phyloP scores from a whole-genome alignment of 1,284 basidiomycete species.

The Volvariella surrecta region DNA sequence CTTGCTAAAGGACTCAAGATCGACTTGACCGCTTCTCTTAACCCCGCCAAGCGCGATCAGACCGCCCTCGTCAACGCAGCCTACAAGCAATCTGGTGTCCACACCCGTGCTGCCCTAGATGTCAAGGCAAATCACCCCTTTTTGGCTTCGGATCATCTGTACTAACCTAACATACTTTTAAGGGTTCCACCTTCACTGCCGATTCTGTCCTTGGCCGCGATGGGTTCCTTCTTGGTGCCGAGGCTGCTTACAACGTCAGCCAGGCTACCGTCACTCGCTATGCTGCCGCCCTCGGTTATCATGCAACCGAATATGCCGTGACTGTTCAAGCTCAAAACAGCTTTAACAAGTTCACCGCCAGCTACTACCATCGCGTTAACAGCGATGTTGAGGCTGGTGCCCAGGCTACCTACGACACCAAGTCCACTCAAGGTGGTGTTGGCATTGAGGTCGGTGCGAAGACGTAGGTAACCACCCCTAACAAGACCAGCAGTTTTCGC shows the following conservation, averaged over 20 bases:
- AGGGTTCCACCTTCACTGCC: conserved; percentile 96
- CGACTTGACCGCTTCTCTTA: conserved; percentile 80
- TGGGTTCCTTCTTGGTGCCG: conserved; percentile 95
- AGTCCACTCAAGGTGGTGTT: conserved; percentile 83
- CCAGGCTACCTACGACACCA: conserved; percentile 95
- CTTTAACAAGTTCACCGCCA: conserved; percentile 89
- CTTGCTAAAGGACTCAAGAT: conserved; percentile 97
- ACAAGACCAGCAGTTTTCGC: background rate
- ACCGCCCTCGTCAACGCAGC: conserved; percentile 74
- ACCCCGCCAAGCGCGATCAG: conserved; percentile 83
- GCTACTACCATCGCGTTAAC: conserved; percentile 98
- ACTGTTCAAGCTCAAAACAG: conserved; percentile 95
- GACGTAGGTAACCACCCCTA: conserved; percentile 55
- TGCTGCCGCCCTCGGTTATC: conserved; percentile 89
- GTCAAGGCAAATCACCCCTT: conserved; percentile 64
- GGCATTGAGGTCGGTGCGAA: conserved; percentile 95
- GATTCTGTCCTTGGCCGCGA: conserved; percentile 95
- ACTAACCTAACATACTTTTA: background rate
- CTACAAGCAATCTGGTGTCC: conserved; percentile 96
- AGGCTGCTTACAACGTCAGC: conserved; percentile 95
- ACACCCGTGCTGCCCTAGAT: conserved; percentile 89
- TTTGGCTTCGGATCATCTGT: conserved; percentile 14
- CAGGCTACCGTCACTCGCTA: conserved; percentile 91
- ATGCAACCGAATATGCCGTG: conserved; percentile 94
- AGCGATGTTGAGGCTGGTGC: conserved; percentile 96